phyloP scores from a whole-genome alignment of 169 alveolate genomes.

The Plasmodium ovale region DNA sequence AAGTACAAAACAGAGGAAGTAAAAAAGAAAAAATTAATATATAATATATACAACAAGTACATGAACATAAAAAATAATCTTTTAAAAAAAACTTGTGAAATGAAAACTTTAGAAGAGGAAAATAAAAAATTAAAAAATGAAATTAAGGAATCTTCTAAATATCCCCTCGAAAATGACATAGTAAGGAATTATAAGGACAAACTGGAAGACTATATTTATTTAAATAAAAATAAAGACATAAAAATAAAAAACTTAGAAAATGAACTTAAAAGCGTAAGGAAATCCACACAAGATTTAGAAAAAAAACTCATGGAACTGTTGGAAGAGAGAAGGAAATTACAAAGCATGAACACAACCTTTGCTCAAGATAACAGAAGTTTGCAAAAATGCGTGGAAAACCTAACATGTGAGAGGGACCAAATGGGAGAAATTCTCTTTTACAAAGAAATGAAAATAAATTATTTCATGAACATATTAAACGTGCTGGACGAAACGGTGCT shows the following conservation, averaged over 20 bases:
- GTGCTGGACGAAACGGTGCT: constrained; percentile 49
- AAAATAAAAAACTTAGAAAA: constrained; percentile 38
- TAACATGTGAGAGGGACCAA: constrained; percentile 17
- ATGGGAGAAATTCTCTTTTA: constrained; percentile 38
- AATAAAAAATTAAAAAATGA: constrained; percentile 57
- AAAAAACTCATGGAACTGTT: neutral
- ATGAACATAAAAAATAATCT: constrained; percentile 46
- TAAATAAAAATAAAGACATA: constrained; percentile 29
- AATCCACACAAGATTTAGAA: neutral
- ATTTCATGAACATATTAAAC: constrained; percentile 37
- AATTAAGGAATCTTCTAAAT: neutral
- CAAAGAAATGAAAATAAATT: constrained; percentile 59
- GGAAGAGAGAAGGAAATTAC: constrained; percentile 26
- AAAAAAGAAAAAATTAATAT: constrained; percentile 43
- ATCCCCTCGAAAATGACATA: constrained; percentile 22
- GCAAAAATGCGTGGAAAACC: constrained; percentile 39
- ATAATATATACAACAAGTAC: constrained; percentile 40
- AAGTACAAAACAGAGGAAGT: constrained; percentile 31
- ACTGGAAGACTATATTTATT: constrained; percentile 34
- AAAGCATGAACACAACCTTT: neutral
- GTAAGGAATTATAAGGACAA: constrained; percentile 24
- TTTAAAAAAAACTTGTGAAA: constrained; percentile 25
- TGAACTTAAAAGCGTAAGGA: constrained; percentile 2
- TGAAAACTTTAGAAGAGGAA: constrained; percentile 10
- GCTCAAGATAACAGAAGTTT: constrained; percentile 19